A percentile compares a stretch with the other conserved stretches of the same genome.
Conservation (phyloP, 371 early-diverging fungal species). For the Actinomortierella wolfii region DNA sequence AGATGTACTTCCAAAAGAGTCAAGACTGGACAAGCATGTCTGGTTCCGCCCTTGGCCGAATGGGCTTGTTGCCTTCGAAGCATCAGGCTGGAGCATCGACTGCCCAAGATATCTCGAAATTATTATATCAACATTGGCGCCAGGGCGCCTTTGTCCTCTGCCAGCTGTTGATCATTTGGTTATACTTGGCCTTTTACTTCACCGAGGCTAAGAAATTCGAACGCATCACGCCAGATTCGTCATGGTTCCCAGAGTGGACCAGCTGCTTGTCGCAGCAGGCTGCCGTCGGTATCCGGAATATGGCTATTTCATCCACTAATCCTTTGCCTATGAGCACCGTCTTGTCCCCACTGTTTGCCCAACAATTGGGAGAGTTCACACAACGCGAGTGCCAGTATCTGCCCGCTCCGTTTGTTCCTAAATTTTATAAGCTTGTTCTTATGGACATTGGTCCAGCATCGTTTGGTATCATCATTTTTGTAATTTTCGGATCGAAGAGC, state of each 20-base stretch:
- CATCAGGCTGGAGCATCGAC: conserved; percentile 36
- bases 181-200: conserved; percentile 37
- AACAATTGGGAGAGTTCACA: conserved; percentile 7
- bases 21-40: no score
- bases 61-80: no score
- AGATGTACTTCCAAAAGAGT: no score
- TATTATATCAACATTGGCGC: conserved; percentile 43
- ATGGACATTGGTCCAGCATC: conserved; percentile 19
- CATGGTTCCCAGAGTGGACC: conserved; percentile 25
- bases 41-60: no score
- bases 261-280: conserved; percentile 17
- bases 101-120: conserved; percentile 22
- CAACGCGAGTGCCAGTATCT: conserved; percentile 17
- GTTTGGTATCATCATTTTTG: conserved; percentile 13
- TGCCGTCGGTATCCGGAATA: no score
- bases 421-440: conserved; percentile 21
- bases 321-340: no score
- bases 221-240: background rate
- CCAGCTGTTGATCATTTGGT: conserved; percentile 21
- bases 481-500: conserved; percentile 31
- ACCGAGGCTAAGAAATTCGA: conserved; percentile 26
- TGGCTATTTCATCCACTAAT: no score
- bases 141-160: conserved; percentile 27
- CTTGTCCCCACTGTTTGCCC: no score
- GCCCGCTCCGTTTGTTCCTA: conserved; percentile 17